Base-by-base conservation (phyloP, 108 stramenopile genomes). In the Skeletonema grethae region DNA sequence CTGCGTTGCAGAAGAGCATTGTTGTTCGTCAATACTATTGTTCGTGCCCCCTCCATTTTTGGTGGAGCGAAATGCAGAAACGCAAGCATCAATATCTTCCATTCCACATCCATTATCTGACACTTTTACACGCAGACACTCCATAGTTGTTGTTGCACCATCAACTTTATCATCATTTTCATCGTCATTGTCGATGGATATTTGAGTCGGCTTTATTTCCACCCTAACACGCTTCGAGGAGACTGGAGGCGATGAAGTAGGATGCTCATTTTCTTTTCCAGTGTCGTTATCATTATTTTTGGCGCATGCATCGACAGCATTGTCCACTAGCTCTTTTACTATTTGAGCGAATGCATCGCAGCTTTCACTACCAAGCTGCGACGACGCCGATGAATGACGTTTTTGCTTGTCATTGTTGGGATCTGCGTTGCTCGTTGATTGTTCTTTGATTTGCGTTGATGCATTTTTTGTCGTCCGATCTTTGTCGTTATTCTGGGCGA, bases 291-390 rank as follows among this genome's bases (percentile, higher is more conserved):
- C 28, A 9, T 60, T 15, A 4, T 34, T 5, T 35, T 63, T 57
- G n/a, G 67, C 29, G 72, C 91, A 92, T 3, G 94, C 94, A 82
- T 95, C 94, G 0, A 95, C 86, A 25, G 90, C 94, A 72, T 95
- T 95, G 82, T 95, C 94, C 5, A 95, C 94, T 6, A 95, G 86
- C 69, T 95, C 94, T 65, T 95, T 95, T 22, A 92, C 77, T 18
- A 95, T 95, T 68, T 92, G 91, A n/a, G 88, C 88, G 63, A 95
- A 87, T 30, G 91, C 88, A 65, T 92, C 94, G 31, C 82, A 84
- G 32, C 69, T 58, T 22, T 36, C 46, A 46, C 31, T 32, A 7
- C 20, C 57, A 50, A 53, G 20, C 13, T 43, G 41, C 0, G 50
- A 53, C 22, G 50, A 53, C 1, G 22, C 8, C 16, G 50, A 22